Conservation (phyloP, 192 early-diverging fungal species). For the Rhizophlyctis rosea region DNA sequence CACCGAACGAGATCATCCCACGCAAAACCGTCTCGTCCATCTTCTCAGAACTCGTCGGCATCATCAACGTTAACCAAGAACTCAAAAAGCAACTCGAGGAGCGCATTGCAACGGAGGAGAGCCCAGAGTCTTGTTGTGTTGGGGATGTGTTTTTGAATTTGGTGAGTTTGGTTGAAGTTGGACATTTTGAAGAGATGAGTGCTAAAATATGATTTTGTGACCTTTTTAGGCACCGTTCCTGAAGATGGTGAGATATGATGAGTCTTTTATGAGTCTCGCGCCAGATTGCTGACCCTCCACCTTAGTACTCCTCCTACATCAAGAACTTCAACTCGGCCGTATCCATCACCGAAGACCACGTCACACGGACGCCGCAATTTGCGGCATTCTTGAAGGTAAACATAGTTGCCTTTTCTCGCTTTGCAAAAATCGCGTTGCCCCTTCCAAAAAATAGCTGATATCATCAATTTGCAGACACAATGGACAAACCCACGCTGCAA, state of each 20-base stretch:
- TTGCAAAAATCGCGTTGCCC: not conserved
- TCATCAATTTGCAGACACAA: conserved; percentile 40
- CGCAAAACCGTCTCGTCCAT: conserved; percentile 19
- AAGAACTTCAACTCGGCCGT: conserved; percentile 38
- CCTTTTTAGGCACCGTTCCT: conserved; percentile 22
- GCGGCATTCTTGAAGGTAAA: conserved; percentile 16
- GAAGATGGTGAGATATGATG: conserved; percentile 13
- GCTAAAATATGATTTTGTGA: not conserved
- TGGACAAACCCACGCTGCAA: conserved; percentile 51
- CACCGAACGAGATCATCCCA: conserved; percentile 25
- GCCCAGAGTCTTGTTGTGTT: no score
- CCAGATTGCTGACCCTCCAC: not conserved
- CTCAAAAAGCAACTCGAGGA: conserved; percentile 27
- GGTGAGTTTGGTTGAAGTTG: conserved; percentile 10
- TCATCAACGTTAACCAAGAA: conserved; percentile 30
- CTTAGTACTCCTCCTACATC: conserved; percentile 25
- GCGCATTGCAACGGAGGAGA: conserved; percentile 4
- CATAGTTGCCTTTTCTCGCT: no score
- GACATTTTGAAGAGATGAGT: not conserved
- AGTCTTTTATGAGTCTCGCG: not conserved
- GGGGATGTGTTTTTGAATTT: conserved; percentile 35
- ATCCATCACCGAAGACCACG: conserved; percentile 15
- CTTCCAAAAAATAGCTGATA: not conserved
- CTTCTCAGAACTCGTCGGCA: conserved; percentile 24
- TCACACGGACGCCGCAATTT: conserved; percentile 13